Conservation (phyloP, 768 basidiomycete genomes). For the Trametes sanguinea region DNA sequence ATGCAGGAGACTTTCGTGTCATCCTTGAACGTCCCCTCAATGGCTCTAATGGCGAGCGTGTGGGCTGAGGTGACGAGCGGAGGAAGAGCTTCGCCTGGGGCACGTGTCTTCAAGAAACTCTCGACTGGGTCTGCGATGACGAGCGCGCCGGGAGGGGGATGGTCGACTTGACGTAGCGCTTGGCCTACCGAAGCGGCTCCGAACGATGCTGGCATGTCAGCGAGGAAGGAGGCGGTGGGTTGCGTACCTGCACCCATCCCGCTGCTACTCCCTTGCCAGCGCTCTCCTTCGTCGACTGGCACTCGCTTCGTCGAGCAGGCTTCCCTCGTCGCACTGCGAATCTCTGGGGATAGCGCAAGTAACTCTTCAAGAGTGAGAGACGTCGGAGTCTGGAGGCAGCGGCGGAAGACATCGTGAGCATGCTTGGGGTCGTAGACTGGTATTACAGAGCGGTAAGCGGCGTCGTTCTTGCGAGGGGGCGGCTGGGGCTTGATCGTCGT, state of each 20-base stretch:
- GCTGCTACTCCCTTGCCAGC: too few species aligned
- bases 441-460: slow-evolving; percentile 2
- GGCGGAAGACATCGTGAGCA: too few species aligned
- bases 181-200: background rate
- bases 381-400: too few species aligned
- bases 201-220: background rate
- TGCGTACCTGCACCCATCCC: too few species aligned
- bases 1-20: slow-evolving; percentile 1
- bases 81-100: background rate
- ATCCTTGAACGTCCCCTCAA: slow-evolving; percentile 16
- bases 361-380: too few species aligned
- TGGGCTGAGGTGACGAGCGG: slow-evolving; percentile 16
- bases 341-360: too few species aligned
- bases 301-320: too few species aligned
- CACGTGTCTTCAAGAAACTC: slow-evolving; percentile 1
- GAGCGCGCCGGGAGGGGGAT: slow-evolving; percentile 8
- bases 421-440: slow-evolving; percentile 6
- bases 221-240: too few species aligned
- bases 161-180: background rate
- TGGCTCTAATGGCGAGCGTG: slow-evolving; percentile 19
- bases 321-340: too few species aligned
- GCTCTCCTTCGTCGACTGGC: too few species aligned
- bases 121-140: too few species aligned
- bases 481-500: background rate
- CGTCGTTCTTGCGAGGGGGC: background rate